Evolutionary conservation across 441 rosid genomes (phyloP).

Genomic region (Melastoma candidum): DNA sequence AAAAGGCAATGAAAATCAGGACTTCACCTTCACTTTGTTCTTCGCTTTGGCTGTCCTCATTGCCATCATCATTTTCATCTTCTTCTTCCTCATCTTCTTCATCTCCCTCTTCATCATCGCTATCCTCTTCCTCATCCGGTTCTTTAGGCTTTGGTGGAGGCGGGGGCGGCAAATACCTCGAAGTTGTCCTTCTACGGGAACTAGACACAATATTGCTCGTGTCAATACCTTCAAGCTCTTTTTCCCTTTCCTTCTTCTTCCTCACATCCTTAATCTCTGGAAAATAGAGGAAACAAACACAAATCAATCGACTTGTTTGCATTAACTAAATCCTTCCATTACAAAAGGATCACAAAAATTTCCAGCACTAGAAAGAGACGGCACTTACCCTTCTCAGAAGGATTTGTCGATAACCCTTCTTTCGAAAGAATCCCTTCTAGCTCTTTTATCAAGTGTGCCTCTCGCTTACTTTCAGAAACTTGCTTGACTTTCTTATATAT

Average conservation of each 20-base stretch:
- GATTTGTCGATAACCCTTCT: constrained; percentile 79
- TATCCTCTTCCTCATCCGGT: constrained; percentile 35
- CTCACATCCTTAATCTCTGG: constrained; percentile 81
- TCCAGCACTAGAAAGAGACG: not conserved
- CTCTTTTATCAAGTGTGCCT: constrained; percentile 62
- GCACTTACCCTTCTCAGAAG: constrained; percentile 68
- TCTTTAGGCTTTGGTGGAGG: constrained; percentile 45
- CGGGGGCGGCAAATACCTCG: constrained; percentile 39
- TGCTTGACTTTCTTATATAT: constrained; percentile 82
- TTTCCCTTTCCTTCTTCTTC: constrained; percentile 63
- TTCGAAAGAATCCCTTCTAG: constrained; percentile 70
- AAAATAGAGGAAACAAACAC: constrained; percentile 5
- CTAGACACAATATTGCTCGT: constrained; percentile 70
- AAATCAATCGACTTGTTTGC: constrained; percentile 1
- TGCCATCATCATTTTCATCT: constrained; percentile 23
- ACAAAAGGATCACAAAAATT: too few relatives aligned
- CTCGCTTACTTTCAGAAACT: constrained; percentile 70
- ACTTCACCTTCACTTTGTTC: constrained; percentile 13
- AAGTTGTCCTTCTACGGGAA: constrained; percentile 71
- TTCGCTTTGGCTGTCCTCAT: constrained; percentile 16
- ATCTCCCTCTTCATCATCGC: constrained; percentile 24
- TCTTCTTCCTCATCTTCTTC: constrained; percentile 23
- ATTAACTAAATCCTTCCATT: not conserved
- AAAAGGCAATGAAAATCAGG: too few relatives aligned
- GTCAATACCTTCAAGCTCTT: constrained; percentile 90